phyloP scores from a whole-genome alignment of 306 rosid species.

The Amphicarpaea edgeworthii region DNA sequence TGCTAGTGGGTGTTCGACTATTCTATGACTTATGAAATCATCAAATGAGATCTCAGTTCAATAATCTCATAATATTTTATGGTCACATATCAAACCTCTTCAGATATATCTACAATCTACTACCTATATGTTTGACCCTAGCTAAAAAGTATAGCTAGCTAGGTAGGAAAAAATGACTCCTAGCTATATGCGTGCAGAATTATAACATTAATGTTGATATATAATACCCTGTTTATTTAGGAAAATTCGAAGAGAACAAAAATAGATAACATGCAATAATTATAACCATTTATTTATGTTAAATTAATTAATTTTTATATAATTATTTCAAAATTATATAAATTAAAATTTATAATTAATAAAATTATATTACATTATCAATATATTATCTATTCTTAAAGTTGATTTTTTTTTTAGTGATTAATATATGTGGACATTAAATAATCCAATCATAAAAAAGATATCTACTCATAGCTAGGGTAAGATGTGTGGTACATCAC shows the following conservation, averaged over 20 bases:
- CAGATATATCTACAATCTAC: neutral
- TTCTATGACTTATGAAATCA: constrained; percentile 40
- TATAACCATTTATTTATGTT: no score
- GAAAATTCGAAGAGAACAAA: no score
- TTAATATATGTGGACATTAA: neutral
- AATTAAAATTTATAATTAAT: no score
- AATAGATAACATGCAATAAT: no score
- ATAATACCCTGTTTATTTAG: neutral
- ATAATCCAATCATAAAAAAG: constrained; percentile 4
- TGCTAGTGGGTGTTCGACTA: constrained; percentile 40
- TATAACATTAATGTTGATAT: neutral
- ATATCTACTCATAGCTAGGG: neutral
- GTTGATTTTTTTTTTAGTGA: no score
- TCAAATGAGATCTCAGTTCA: neutral
- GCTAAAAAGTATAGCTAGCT: neutral
- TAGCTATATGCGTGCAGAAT: neutral
- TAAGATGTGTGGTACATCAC: neutral
- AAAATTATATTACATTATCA: no score
- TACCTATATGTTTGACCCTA: constrained; percentile 18
- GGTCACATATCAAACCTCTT: constrained; percentile 11
- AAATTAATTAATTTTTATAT: no score
- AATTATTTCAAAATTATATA: no score
- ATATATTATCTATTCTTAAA: no score
- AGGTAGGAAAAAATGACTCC: neutral
- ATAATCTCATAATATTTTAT: neutral